Evolutionary conservation across 768 basidiomycete species (phyloP).

Genomic region (Mycena capillaripes): DNA sequence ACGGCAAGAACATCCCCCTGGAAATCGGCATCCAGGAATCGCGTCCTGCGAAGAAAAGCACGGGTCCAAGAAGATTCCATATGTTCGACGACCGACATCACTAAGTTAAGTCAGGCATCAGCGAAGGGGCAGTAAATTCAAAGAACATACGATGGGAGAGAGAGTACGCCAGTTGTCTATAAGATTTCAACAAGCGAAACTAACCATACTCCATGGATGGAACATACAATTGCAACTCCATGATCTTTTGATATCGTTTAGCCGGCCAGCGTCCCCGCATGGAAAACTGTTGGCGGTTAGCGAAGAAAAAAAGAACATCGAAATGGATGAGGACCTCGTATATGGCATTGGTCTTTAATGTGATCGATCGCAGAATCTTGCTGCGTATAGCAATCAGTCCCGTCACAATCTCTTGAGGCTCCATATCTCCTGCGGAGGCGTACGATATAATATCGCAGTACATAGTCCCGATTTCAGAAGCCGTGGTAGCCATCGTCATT

Average conservation of each 20-base stretch:
- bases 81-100: constrained; percentile 79
- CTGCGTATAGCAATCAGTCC: constrained; percentile 81
- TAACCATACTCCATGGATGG: neutral
- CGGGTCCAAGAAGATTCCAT: constrained; percentile 84
- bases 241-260: constrained; percentile 78
- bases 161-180: constrained; percentile 76
- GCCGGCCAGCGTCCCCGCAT: constrained; percentile 85
- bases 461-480: constrained; percentile 74
- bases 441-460: constrained; percentile 85
- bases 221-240: constrained; percentile 77
- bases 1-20: constrained; percentile 90
- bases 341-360: constrained; percentile 68
- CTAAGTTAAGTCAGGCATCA: constrained; percentile 2
- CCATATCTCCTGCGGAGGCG: constrained; percentile 67
- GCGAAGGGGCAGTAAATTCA: too few relatives aligned
- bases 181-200: constrained; percentile 3
- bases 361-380: constrained; percentile 76
- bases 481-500: constrained; percentile 74
- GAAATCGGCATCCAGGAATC: constrained; percentile 84
- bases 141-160: constrained; percentile 65
- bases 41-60: constrained; percentile 81
- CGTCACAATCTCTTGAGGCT: constrained; percentile 69
- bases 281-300: constrained; percentile 67
- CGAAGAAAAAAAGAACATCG: neutral
- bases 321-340: constrained; percentile 67